phyloP scores from a whole-genome alignment of 768 basidiomycete species.

The Lentinula sp. region DNA sequence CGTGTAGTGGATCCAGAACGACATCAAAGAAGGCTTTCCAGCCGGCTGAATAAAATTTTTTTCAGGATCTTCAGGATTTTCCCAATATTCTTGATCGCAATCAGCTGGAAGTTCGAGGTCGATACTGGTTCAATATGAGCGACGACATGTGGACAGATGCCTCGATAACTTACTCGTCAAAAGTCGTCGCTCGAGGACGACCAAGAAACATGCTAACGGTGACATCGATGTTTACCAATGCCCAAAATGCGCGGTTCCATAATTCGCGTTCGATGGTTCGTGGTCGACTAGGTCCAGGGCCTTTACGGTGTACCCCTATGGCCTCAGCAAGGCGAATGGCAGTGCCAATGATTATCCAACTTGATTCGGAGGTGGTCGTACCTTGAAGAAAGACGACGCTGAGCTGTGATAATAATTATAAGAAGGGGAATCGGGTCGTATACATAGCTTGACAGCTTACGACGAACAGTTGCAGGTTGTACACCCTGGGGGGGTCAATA shows the following conservation, averaged over 20 bases:
- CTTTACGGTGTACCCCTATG: constrained; percentile 59
- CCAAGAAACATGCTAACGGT: constrained; percentile 1
- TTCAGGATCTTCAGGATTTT: constrained; percentile 17
- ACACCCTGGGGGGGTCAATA: constrained; percentile 14
- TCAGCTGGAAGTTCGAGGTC: constrained; percentile 5
- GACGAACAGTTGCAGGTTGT: constrained; percentile 30
- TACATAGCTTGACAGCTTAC: constrained; percentile 14
- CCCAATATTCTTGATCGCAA: constrained; percentile 8
- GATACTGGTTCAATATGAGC: neutral
- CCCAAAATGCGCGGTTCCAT: constrained; percentile 74
- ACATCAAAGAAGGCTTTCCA: neutral
- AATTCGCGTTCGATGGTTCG: constrained; percentile 53
- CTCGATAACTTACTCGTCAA: neutral
- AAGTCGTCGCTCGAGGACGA: constrained; percentile 2
- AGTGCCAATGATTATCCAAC: constrained; percentile 61
- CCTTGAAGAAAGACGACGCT: constrained; percentile 40
- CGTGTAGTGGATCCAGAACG: constrained; percentile 32
- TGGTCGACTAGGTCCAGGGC: constrained; percentile 26
- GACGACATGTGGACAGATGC: no score
- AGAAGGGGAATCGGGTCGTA: neutral
- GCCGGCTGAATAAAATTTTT: neutral
- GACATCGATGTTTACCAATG: constrained; percentile 7
- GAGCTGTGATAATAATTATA: constrained; percentile 33
- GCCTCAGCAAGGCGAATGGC: constrained; percentile 70
- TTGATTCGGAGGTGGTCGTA: constrained; percentile 44